Base-by-base conservation (phyloP, 352 stramenopile species). In the Globisporangium apiculatum region DNA sequence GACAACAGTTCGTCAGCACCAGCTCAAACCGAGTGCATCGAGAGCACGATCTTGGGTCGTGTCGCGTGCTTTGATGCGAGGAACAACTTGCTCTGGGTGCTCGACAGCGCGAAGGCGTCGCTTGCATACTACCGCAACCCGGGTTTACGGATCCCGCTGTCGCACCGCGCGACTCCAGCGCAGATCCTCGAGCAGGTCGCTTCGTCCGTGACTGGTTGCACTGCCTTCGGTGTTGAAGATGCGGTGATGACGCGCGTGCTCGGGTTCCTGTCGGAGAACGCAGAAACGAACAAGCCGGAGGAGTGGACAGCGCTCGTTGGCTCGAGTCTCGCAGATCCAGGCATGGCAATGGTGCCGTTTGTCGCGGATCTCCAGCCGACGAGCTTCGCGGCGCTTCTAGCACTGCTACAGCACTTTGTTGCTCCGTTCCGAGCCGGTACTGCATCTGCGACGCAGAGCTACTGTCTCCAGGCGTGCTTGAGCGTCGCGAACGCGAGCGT, bases 31-130 rank as follows among this genome's bases (percentile, higher is more conserved):
- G 71, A 66, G 31, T 76, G 61, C 31, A 70, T 72, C 38, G 68
- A 78, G 38, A 58, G 62, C 6, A 37, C 55, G 8, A 4, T 75
- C 17, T 55, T 57, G 0, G 62, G 67, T 50, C 55, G 48, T 1
- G 67, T 66, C 0, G 64, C 73, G 24, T 87, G 75, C 49, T 91
- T 87, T 50, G 74, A 78, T 53, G 69, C 63, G 15, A 71, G 64
- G 47, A 81, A 78, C 54, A 79, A 82, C 18, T 41, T 86, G 38
- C 36, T 82, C 7, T 82, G 71, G 67, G 36, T 66, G 9, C 72
- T 79, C 17, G 64, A 79, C 42, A 58, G 51, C 12, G n/a, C 53
- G 17, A 72, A 77, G 24, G 63, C 57, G 9, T 59, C 51, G 40
- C 36, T 88, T 3, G 40, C 53, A 10, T 71, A 65, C 12, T 83